Evolutionary conservation across 148 eudicot species (phyloP).

Genomic region (Rhododendron henanense): DNA sequence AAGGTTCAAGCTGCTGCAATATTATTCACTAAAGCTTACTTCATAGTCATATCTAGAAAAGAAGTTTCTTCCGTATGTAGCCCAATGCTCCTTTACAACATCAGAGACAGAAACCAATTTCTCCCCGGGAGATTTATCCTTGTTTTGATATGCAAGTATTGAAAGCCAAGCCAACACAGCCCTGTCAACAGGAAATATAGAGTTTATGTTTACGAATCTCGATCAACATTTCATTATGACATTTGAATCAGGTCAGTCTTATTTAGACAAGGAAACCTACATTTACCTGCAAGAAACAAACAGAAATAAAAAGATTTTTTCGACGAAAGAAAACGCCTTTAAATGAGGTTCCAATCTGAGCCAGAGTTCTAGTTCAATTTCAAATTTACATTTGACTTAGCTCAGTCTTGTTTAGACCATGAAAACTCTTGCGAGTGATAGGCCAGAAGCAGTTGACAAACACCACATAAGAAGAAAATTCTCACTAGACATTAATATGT

Average conservation of each 20-base stretch:
- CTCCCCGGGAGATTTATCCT: slow-evolving; percentile 68
- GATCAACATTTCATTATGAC: neutral
- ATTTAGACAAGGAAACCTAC: neutral
- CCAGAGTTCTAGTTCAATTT: neutral
- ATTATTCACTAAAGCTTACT: slow-evolving; percentile 39
- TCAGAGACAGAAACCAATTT: slow-evolving; percentile 79
- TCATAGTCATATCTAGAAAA: slow-evolving; percentile 98
- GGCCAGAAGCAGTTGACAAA: neutral
- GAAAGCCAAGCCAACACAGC: slow-evolving; percentile 99
- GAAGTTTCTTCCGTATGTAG: slow-evolving; percentile 91
- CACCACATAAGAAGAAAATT: neutral
- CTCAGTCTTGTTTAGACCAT: neutral
- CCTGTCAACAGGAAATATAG: slow-evolving; percentile 36
- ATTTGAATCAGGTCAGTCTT: neutral
- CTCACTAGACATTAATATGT: slow-evolving; percentile 11
- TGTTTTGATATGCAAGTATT: slow-evolving; percentile 75
- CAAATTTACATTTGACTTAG: neutral
- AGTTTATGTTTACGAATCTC: neutral
- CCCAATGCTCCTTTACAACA: slow-evolving; percentile 94
- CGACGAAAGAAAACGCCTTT: neutral
- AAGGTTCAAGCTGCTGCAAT: slow-evolving; percentile 6
- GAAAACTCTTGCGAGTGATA: neutral
- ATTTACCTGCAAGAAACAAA: neutral
- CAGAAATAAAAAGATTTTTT: neutral
- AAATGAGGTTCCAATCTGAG: neutral